Percentiles rank a stretch among this genome's conserved stretches.
These are phyloP conservation scores for Mentha longifolia DNA, from an alignment of 257 asterid genomes.

Conservation along the genomic window DNA sequence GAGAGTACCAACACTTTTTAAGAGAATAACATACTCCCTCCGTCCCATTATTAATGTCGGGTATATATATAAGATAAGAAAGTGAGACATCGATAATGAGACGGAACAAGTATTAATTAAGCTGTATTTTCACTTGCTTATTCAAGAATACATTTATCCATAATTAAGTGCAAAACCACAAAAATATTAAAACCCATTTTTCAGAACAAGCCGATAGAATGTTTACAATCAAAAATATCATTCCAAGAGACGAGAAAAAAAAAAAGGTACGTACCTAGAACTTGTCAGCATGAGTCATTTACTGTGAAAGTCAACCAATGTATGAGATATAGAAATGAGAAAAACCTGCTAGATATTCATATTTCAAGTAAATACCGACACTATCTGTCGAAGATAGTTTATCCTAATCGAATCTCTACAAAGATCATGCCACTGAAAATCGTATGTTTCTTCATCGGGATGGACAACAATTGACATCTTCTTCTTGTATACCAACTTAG, in stretches of 20 bases:
- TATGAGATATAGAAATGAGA: conserved; percentile 25
- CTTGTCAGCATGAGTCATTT: conserved; percentile 21
- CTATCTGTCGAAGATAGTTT: conserved; percentile 6
- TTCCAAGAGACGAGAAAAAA: conserved; percentile 4
- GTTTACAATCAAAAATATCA: background rate
- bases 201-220: background rate
- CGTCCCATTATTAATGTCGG: background rate
- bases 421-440: conserved; percentile 29
- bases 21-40: too few species aligned
- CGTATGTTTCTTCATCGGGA: conserved; percentile 26
- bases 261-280: conserved; percentile 16
- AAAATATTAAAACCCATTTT: too few species aligned
- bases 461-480: conserved; percentile 23
- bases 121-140: too few species aligned
- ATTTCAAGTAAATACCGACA: conserved; percentile 18
- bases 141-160: too few species aligned
- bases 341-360: conserved; percentile 17
- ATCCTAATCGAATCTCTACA: conserved; percentile 37
- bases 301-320: conserved; percentile 15
- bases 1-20: too few species aligned
- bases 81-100: too few species aligned
- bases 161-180: too few species aligned
- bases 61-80: too few species aligned
- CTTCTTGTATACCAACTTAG: conserved; percentile 38
- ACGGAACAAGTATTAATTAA: too few species aligned